Conservation (phyloP, 352 stramenopile genomes). For the Phytophthora sojae region DNA sequence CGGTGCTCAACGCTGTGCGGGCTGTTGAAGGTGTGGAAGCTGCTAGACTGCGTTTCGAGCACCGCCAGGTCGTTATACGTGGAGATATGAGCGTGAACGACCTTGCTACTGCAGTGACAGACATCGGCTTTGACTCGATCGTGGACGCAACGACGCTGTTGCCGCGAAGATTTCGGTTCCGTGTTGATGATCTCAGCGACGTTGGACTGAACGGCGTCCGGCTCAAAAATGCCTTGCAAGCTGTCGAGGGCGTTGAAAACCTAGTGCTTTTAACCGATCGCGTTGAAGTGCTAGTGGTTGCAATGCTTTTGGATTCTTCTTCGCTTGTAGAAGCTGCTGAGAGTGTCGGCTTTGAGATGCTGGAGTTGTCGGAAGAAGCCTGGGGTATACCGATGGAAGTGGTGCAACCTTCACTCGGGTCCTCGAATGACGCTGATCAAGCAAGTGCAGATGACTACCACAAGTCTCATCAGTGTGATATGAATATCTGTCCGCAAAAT, state of each 20-base stretch:
- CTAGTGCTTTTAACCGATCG: constrained; percentile 64
- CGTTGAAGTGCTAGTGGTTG: constrained; percentile 66
- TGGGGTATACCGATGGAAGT: constrained; percentile 46
- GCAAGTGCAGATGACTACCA: constrained; percentile 17
- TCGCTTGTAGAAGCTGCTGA: constrained; percentile 49
- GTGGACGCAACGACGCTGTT: constrained; percentile 49
- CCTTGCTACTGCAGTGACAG: constrained; percentile 50
- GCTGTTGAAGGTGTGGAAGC: constrained; percentile 56
- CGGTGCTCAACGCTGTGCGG: constrained; percentile 67
- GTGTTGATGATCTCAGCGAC: constrained; percentile 52
- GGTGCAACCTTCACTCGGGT: constrained; percentile 24
- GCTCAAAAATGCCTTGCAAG: constrained; percentile 36
- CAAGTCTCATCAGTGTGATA: constrained; percentile 64
- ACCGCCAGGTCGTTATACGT: constrained; percentile 63
- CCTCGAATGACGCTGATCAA: constrained; percentile 11
- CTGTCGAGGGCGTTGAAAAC: constrained; percentile 74
- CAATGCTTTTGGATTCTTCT: constrained; percentile 52
- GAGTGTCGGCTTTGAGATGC: constrained; percentile 55
- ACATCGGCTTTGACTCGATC: constrained; percentile 69
- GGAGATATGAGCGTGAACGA: constrained; percentile 53
- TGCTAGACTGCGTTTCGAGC: constrained; percentile 64
- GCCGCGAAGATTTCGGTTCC: constrained; percentile 63
- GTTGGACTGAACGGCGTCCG: constrained; percentile 30
- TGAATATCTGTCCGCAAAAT: constrained; percentile 67
- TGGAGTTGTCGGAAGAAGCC: constrained; percentile 59